Percentiles rank a stretch among this genome's conserved stretches.
Evolutionary conservation across 257 asterid genomes (phyloP).

Genomic region (Solanum medicagineum): DNA sequence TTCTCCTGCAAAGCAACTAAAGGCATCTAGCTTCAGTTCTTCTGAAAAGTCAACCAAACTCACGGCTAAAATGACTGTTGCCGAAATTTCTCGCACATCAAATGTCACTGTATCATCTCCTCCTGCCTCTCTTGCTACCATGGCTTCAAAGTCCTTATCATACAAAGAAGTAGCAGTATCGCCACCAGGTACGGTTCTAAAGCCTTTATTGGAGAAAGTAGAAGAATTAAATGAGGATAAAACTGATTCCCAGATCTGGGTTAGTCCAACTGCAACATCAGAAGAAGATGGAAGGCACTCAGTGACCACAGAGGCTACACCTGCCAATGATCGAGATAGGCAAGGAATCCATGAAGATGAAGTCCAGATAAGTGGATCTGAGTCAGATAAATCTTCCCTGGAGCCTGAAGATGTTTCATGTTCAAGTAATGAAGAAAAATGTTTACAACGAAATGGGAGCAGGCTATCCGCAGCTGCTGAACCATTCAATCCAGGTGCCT

Average conservation of each 20-base stretch:
- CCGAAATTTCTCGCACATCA: constrained; percentile 32
- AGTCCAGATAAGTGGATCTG: constrained; percentile 28
- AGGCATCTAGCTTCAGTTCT: constrained; percentile 14
- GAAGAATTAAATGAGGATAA: constrained; percentile 60
- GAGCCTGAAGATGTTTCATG: constrained; percentile 33
- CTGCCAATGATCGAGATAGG: constrained; percentile 27
- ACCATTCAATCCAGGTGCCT: constrained; percentile 81
- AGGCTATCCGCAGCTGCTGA: constrained; percentile 92
- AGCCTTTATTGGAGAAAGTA: constrained; percentile 82
- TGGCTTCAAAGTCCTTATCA: constrained; percentile 77
- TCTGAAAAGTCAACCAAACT: constrained; percentile 38
- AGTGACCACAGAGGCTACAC: constrained; percentile 28
- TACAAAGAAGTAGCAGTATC: constrained; percentile 96
- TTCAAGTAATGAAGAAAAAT: constrained; percentile 38
- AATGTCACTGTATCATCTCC: constrained; percentile 30
- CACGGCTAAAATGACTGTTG: constrained; percentile 25
- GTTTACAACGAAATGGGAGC: constrained; percentile 56
- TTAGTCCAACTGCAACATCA: constrained; percentile 49
- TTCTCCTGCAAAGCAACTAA: constrained; percentile 30
- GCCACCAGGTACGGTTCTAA: constrained; percentile 93
- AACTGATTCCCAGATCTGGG: constrained; percentile 38
- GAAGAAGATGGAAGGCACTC: constrained; percentile 31
- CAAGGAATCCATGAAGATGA: constrained; percentile 35
- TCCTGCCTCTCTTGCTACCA: constrained; percentile 51
- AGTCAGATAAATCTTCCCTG: constrained; percentile 19